These are phyloP conservation scores for Trichoderma atrobrunneum DNA, from an alignment of 2,329 filamentous ascomycete genomes.

Conservation along the genomic window DNA sequence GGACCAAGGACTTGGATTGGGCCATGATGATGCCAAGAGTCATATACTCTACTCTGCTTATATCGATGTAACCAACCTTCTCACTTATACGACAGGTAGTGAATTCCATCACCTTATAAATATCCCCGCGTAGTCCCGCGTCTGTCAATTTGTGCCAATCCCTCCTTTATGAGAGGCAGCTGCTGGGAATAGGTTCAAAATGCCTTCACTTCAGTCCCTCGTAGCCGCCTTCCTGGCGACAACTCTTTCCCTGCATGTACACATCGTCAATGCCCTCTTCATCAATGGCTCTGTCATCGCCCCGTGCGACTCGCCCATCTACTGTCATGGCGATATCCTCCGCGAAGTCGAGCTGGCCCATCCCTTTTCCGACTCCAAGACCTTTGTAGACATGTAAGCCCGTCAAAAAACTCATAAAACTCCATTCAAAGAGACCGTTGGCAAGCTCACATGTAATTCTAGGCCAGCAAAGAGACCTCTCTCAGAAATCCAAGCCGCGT, in stretches of 20 bases:
- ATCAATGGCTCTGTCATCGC: constrained; percentile 59
- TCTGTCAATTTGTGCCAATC: not conserved
- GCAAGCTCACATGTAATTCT: not conserved
- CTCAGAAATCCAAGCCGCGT: constrained; percentile 59
- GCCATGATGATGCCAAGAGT: not conserved
- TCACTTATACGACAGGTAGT: not conserved
- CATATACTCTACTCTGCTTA: not conserved
- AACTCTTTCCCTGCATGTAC: not conserved
- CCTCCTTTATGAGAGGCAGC: not conserved
- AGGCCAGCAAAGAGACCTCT: constrained; percentile 60
- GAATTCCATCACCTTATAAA: not conserved
- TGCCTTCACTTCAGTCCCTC: constrained; percentile 5
- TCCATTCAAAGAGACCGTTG: not conserved
- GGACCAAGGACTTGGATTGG: not conserved
- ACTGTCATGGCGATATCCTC: constrained; percentile 64
- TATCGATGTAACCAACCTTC: not conserved
- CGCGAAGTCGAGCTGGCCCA: constrained; percentile 60
- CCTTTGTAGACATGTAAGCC: constrained; percentile 63
- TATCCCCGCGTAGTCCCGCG: not conserved
- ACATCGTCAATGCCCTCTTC: constrained; percentile 48
- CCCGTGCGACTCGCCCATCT: constrained; percentile 65
- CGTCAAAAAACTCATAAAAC: not conserved
- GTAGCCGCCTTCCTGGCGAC: not conserved
- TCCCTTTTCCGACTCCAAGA: constrained; percentile 67
- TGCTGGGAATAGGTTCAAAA: not conserved